Percentiles rank a stretch among this genome's conserved stretches.
Evolutionary conservation across 2,329 filamentous ascomycete species (phyloP).

Genomic region (Pseudogymnoascus sp.): DNA sequence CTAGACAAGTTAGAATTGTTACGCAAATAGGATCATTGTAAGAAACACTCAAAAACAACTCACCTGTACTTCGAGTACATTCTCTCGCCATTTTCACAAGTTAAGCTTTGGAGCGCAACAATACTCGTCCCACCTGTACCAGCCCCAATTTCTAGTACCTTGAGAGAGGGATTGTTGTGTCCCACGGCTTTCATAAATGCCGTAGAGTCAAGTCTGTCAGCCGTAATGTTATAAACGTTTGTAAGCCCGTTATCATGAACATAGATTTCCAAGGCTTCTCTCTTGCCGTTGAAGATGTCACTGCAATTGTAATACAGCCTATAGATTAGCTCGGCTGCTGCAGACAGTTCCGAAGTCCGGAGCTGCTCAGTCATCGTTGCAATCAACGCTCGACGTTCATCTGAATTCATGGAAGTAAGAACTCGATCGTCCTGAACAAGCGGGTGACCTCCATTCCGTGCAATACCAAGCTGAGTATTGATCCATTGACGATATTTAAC

Average conservation of each 20-base stretch:
- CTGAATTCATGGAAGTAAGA: neutral
- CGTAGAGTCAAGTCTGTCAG: constrained; percentile 13
- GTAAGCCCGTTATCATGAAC: constrained; percentile 12
- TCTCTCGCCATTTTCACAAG: neutral
- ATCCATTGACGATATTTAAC: constrained; percentile 17
- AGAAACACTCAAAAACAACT: neutral
- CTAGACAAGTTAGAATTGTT: constrained; percentile 7
- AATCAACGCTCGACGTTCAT: constrained; percentile 6
- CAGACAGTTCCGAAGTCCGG: neutral
- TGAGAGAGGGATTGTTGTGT: constrained; percentile 24
- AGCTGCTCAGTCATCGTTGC: neutral
- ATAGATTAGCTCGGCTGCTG: neutral
- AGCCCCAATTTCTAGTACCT: constrained; percentile 29
- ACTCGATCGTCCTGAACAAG: constrained; percentile 10
- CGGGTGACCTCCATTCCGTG: constrained; percentile 2
- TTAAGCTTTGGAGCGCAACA: constrained; percentile 15
- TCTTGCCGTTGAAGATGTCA: constrained; percentile 10
- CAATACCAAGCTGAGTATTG: neutral
- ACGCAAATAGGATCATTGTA: neutral
- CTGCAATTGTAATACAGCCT: neutral
- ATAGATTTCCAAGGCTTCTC: constrained; percentile 11
- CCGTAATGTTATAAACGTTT: constrained; percentile 12
- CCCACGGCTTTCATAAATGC: constrained; percentile 22
- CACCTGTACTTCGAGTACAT: constrained; percentile 14
- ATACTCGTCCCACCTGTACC: constrained; percentile 23